Conservation (phyloP, 495 filamentous ascomycete species). For the Penicillium riverlandense region DNA sequence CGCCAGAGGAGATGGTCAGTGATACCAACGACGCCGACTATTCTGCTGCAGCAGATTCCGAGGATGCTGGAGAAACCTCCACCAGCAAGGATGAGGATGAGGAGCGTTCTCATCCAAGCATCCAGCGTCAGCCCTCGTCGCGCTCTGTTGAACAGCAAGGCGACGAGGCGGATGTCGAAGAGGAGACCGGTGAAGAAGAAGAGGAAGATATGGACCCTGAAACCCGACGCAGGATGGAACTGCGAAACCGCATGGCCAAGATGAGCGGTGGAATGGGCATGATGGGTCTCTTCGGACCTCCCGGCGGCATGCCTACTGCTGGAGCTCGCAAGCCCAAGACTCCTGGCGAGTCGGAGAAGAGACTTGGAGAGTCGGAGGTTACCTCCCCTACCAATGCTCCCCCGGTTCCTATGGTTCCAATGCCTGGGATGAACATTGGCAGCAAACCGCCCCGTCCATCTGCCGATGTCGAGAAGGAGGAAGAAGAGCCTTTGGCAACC, state of each 20-base stretch:
- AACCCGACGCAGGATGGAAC: slow-evolving; percentile 73
- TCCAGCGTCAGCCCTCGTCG: slow-evolving; percentile 12
- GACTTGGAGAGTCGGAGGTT: slow-evolving; percentile 42
- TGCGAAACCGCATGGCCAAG: slow-evolving; percentile 93
- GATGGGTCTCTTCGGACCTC: slow-evolving; percentile 85
- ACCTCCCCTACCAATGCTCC: slow-evolving; percentile 47
- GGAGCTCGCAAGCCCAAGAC: slow-evolving; percentile 41
- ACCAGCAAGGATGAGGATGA: slow-evolving; percentile 71
- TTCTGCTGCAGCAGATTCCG: slow-evolving; percentile 79
- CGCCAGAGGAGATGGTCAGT: slow-evolving; percentile 49
- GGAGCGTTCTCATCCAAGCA: slow-evolving; percentile 28
- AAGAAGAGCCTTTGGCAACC: slow-evolving; percentile 25
- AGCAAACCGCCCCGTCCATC: slow-evolving; percentile 27
- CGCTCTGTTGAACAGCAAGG: slow-evolving; percentile 9
- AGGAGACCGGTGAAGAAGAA: slow-evolving; percentile 64
- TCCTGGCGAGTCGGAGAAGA: slow-evolving; percentile 62
- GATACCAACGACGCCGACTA: slow-evolving; percentile 89
- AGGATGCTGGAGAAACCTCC: slow-evolving; percentile 69
- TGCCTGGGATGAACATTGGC: slow-evolving; percentile 60
- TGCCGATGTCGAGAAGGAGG: slow-evolving; percentile 35
- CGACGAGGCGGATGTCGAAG: slow-evolving; percentile 42
- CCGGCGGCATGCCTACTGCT: slow-evolving; percentile 43
- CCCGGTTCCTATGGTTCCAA: slow-evolving; percentile 70
- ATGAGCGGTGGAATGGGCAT: slow-evolving; percentile 98
- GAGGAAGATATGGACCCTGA: slow-evolving; percentile 93